Conservation (phyloP, 2,329 filamentous ascomycete genomes). For the Aureobasidium zeae region DNA sequence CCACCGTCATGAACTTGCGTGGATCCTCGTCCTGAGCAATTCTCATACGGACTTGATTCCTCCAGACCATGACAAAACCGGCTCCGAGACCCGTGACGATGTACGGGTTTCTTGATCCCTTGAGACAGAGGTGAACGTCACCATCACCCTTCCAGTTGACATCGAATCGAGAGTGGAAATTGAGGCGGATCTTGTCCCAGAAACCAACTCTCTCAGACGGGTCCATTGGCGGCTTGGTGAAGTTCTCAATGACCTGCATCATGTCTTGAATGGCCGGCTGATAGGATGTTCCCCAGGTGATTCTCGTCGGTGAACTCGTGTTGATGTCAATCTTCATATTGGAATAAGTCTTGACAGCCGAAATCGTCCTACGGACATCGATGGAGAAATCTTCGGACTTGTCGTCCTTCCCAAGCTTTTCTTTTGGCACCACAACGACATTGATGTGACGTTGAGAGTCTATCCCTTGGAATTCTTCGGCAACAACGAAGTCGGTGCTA, state of each 20-base stretch:
- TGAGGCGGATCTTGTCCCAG: slow-evolving; percentile 96
- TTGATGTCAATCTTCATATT: slow-evolving; percentile 89
- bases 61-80: slow-evolving; percentile 97
- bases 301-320: slow-evolving; percentile 79
- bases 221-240: slow-evolving; percentile 91
- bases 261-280: slow-evolving; percentile 98
- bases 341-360: slow-evolving; percentile 92
- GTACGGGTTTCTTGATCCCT: slow-evolving; percentile 84
- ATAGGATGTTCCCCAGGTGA: slow-evolving; percentile 96
- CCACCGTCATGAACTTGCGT: slow-evolving; percentile 87
- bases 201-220: slow-evolving; percentile 90
- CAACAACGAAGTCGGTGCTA: slow-evolving; percentile 86
- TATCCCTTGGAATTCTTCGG: slow-evolving; percentile 77
- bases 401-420: slow-evolving; percentile 45
- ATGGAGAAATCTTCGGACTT: slow-evolving; percentile 64
- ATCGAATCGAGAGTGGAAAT: slow-evolving; percentile 83
- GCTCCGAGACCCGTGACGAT: slow-evolving; percentile 84
- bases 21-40: slow-evolving; percentile 80
- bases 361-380: slow-evolving; percentile 81
- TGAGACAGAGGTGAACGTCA: slow-evolving; percentile 86
- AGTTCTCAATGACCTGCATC: slow-evolving; percentile 98
- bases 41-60: slow-evolving; percentile 81
- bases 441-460: slow-evolving; percentile 72
- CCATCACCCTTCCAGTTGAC: slow-evolving; percentile 92
- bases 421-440: slow-evolving; percentile 74